Evolutionary conservation across 1,284 basidiomycete genomes (phyloP), one percentile per base, ranked within the genome.

Genomic region (Wallemia mellicola): DNA sequence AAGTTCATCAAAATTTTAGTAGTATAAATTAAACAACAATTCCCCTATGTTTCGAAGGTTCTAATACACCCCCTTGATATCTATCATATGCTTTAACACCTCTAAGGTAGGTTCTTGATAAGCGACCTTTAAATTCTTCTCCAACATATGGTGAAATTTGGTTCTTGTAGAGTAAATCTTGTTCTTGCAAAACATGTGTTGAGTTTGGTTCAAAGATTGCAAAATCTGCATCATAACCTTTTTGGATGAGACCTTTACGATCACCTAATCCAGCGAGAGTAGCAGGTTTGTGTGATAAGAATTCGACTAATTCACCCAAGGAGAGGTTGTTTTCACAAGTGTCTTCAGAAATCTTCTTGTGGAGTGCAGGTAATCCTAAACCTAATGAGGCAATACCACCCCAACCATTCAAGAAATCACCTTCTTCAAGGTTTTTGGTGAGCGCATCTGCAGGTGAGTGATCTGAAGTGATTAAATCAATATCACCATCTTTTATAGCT

Each of bases 381-480:
- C 89, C 89, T 24, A 94, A 75, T 2, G 84, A 82, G 61, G 81
- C 82, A 62, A 94, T 85, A 0, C 89, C 89, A 59, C 89, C 89
- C 89, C 89, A 94, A 0, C 89, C 86, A 24, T 73, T 69, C 81
- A 91, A 83, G 63, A 92, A 76, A 66, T 87, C 76, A 1, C 85
- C 82, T n/a, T 58, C 25, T 24, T 82, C 79, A n/a, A 86, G 68
- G 62, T 76, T 76, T 72, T 94, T 95, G 62, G 94, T 71, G 65
- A 82, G 79, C 27, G 77, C 74, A 14, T 83, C 75, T 69, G 88
- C 94, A 14, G 89, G 89, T 64, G 84, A 87, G 68, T 95, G 89
- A 71, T 94, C 89, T 58, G 85, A 88, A 17, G 94, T 87, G 60
- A 94, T 79, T 66, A 77, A 88, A 69, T 91, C 83, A 64, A 95